Percentiles rank a stretch among this genome's conserved stretches.
These are phyloP conservation scores for Alternaria sp. DNA, from an alignment of 2,329 filamentous ascomycete genomes.

Conservation along the genomic window DNA sequence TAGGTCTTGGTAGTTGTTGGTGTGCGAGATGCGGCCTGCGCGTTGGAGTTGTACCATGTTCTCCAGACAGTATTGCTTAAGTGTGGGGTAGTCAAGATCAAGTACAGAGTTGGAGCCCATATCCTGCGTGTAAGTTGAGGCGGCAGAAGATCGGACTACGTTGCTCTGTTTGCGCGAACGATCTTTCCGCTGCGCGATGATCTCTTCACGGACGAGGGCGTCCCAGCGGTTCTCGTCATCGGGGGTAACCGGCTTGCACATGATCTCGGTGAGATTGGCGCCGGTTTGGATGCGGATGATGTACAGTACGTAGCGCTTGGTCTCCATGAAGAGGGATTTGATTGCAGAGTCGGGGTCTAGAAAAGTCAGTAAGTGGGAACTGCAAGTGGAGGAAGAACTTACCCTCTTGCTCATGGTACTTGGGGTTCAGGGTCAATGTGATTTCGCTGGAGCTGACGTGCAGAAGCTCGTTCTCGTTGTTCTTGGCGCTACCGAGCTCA, in stretches of 20 bases:
- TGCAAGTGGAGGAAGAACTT: conserved; percentile 25
- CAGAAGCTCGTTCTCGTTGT: conserved; percentile 91
- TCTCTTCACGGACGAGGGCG: conserved; percentile 79
- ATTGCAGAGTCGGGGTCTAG: conserved; percentile 87
- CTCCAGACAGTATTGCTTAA: conserved; percentile 91
- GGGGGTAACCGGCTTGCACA: conserved; percentile 83
- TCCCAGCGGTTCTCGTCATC: conserved; percentile 94
- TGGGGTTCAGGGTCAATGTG: conserved; percentile 86
- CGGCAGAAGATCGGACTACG: conserved; percentile 78
- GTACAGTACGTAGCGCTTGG: conserved; percentile 94
- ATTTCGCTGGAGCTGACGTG: conserved; percentile 88
- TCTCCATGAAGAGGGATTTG: conserved; percentile 96
- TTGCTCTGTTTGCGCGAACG: conserved; percentile 57
- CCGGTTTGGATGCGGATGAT: conserved; percentile 97
- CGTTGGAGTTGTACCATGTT: conserved; percentile 91
- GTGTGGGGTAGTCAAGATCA: conserved; percentile 89
- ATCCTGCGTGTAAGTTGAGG: conserved; percentile 72
- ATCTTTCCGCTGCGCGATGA: conserved; percentile 53
- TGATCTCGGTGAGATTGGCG: conserved; percentile 89
- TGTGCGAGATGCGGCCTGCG: conserved; percentile 79
- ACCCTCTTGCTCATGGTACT: conserved; percentile 83
- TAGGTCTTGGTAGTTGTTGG: conserved; percentile 97
- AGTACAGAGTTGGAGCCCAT: conserved; percentile 64
- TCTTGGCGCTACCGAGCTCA: conserved; percentile 94
- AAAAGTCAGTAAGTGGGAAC: conserved; percentile 26